Percentiles rank a stretch among this genome's conserved stretches.
Conservation (phyloP, 2,329 filamentous ascomycete species). For the Fusarium robinianum region DNA sequence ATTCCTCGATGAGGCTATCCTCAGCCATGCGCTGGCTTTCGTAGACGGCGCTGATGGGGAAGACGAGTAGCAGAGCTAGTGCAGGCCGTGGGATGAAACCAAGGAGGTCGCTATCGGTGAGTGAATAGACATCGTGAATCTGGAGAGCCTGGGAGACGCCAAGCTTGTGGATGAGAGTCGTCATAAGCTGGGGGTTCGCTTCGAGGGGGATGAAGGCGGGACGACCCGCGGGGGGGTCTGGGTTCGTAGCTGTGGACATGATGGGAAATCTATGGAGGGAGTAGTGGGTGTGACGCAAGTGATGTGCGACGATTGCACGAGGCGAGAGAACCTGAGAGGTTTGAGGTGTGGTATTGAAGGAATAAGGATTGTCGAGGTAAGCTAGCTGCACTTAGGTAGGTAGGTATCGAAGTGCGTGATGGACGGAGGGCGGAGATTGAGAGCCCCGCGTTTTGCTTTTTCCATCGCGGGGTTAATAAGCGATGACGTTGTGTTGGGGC, state of each 20-base stretch:
- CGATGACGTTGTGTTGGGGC: no score
- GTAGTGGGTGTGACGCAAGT: no score
- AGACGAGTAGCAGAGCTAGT: constrained; percentile 87
- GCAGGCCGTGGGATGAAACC: constrained; percentile 87
- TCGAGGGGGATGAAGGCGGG: constrained; percentile 64
- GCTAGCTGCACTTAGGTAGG: no score
- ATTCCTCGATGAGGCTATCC: constrained; percentile 66
- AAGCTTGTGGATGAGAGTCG: constrained; percentile 76
- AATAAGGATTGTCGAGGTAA: no score
- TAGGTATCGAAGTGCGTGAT: no score
- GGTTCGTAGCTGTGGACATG: constrained; percentile 45
- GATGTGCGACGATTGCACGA: no score
- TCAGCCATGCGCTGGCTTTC: constrained; percentile 75
- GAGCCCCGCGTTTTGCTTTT: no score
- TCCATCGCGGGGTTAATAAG: no score
- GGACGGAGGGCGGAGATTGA: no score
- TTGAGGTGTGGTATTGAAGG: no score
- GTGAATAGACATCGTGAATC: constrained; percentile 90
- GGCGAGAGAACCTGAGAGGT: no score
- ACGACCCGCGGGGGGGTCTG: constrained; percentile 45
- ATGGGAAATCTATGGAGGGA: background rate
- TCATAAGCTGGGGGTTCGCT: constrained; percentile 89
- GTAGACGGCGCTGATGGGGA: constrained; percentile 81
- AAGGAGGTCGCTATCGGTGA: constrained; percentile 83
- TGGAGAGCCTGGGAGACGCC: constrained; percentile 77